phyloP scores from a whole-genome alignment of 441 rosid species.

The Populus hybrid region DNA sequence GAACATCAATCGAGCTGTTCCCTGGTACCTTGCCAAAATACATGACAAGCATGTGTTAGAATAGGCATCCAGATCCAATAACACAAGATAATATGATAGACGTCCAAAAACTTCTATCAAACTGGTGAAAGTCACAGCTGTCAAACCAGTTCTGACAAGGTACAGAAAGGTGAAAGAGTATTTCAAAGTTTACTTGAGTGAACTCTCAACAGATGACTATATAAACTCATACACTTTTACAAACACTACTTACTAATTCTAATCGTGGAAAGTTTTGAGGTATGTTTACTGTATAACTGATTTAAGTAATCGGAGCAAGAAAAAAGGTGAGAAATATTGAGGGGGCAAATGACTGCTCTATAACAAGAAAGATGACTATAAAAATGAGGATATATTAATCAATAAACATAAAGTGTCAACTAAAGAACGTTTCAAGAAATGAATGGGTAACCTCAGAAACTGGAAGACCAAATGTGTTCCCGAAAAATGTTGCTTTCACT shows the following conservation, averaged over 20 bases:
- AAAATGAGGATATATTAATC: constrained; percentile 4
- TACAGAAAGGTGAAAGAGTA: not conserved
- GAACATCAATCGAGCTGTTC: constrained; percentile 88
- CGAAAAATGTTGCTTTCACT: constrained; percentile 75
- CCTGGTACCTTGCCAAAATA: constrained; percentile 81
- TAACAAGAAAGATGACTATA: not conserved
- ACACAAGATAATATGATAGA: constrained; percentile 10
- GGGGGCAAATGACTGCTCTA: not conserved
- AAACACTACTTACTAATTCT: constrained; percentile 2
- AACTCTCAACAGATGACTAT: not conserved
- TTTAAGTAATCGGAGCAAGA: not conserved
- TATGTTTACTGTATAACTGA: not conserved
- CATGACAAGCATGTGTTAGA: constrained; percentile 40
- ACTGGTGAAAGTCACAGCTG: constrained; percentile 7
- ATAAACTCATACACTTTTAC: not conserved
- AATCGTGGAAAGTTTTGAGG: constrained; percentile 4
- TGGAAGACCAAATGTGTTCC: constrained; percentile 90
- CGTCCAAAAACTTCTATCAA: constrained; percentile 6
- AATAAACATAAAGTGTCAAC: not conserved
- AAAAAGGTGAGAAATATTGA: not conserved
- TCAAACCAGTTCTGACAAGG: constrained; percentile 5
- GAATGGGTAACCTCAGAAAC: constrained; percentile 77
- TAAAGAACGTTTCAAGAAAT: constrained; percentile 14
- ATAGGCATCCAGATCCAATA: constrained; percentile 19
- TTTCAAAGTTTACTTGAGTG: not conserved